A percentile compares a stretch with the other conserved stretches of the same genome.
Conservation (phyloP, 257 asterid genomes). For the Solanum peruvianum region DNA sequence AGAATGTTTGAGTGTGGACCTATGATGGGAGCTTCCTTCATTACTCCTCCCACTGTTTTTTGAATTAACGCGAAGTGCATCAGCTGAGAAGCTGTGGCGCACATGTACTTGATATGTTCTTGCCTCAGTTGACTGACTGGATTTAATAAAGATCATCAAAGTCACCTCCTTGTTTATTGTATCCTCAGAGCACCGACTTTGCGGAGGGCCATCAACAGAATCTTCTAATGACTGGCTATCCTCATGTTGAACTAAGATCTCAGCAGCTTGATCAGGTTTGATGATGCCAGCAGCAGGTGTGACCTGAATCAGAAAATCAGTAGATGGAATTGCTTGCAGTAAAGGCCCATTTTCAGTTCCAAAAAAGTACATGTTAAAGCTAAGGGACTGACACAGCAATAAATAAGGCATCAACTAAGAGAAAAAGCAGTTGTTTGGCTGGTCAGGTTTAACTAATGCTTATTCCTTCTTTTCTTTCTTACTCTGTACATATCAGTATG, state of each 20-base stretch:
- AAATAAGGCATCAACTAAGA: background rate
- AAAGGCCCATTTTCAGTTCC: background rate
- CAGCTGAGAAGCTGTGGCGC: conserved; percentile 27
- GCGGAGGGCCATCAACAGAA: conserved; percentile 49
- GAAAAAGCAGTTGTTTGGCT: background rate
- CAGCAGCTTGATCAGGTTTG: conserved; percentile 48
- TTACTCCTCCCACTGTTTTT: conserved; percentile 27
- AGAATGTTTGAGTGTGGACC: background rate
- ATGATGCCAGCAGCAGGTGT: conserved; percentile 60
- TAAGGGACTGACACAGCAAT: background rate
- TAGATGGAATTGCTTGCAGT: background rate
- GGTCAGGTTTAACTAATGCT: background rate
- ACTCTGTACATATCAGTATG: background rate
- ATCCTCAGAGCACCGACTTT: conserved; percentile 78
- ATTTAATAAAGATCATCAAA: conserved; percentile 40
- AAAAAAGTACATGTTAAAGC: background rate
- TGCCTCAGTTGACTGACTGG: conserved; percentile 38
- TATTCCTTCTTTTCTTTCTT: background rate
- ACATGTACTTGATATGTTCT: conserved; percentile 38
- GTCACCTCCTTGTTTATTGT: conserved; percentile 55
- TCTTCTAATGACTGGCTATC: conserved; percentile 55
- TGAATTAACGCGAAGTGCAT: conserved; percentile 12
- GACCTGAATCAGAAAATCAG: conserved; percentile 32
- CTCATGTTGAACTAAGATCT: conserved; percentile 49
- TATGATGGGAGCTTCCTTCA: conserved; percentile 21